Evolutionary conservation across 208 protist genomes (phyloP).

Genomic region (Kentomonas sorsogonicus): DNA sequence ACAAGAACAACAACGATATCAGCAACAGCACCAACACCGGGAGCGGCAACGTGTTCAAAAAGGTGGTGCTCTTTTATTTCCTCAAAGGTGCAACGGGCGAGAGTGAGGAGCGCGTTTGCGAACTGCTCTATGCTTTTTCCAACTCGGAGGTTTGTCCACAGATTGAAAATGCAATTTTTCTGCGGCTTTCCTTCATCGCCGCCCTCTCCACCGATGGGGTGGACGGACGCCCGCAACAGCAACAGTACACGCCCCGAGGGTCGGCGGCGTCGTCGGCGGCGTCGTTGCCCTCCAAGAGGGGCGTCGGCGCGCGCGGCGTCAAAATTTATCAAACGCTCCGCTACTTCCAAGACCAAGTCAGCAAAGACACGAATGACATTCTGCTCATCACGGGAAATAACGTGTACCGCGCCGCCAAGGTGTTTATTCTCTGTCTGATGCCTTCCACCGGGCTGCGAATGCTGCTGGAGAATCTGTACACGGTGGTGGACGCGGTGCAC

Average conservation of each 20-base stretch:
- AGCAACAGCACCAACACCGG: too few species aligned
- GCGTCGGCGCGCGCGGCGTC: slow-evolving; percentile 27
- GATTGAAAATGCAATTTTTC: too few species aligned
- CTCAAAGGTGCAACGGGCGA: too few species aligned
- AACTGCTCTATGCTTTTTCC: too few species aligned
- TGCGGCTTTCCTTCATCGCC: background rate
- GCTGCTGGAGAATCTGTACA: slow-evolving; percentile 49
- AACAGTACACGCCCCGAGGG: slow-evolving; percentile 29
- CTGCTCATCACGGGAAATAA: slow-evolving; percentile 46
- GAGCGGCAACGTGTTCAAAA: too few species aligned
- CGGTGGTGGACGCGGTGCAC: slow-evolving; percentile 73
- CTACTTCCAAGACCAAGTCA: slow-evolving; percentile 48
- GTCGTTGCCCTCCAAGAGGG: slow-evolving; percentile 46
- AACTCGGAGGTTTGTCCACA: too few species aligned
- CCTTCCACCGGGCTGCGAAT: slow-evolving; percentile 64
- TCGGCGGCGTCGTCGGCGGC: slow-evolving; percentile 33
- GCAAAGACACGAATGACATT: slow-evolving; percentile 70
- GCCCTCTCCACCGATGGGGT: slow-evolving; percentile 7
- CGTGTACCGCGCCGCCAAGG: slow-evolving; percentile 53
- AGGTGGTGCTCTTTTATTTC: too few species aligned
- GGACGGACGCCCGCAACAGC: slow-evolving; percentile 24
- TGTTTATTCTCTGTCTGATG: slow-evolving; percentile 66
- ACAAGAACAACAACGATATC: too few species aligned
- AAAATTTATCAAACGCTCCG: slow-evolving; percentile 33
- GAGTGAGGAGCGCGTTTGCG: too few species aligned